Conservation (phyloP, 768 basidiomycete species). For the Rhodocollybia butyracea region DNA sequence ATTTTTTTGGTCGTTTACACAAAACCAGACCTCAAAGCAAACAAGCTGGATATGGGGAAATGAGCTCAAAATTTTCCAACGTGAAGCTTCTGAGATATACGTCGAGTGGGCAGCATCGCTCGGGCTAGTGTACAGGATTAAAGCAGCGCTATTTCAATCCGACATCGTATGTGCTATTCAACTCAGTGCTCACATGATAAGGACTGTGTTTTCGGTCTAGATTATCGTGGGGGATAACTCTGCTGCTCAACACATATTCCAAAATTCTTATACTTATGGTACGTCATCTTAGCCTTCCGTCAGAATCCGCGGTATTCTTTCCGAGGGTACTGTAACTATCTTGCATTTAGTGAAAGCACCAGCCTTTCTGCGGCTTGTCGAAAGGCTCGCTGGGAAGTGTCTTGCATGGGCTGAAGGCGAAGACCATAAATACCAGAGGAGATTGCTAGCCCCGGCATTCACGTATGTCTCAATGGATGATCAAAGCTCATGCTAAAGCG, state of each 20-base stretch:
- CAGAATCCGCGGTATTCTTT: not conserved
- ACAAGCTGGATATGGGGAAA: conserved; percentile 33
- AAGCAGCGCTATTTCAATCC: conserved; percentile 33
- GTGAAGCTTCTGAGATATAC: conserved; percentile 29
- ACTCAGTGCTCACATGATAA: not conserved
- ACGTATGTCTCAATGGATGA: conserved; percentile 25
- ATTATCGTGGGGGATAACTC: conserved; percentile 33
- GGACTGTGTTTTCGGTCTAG: too few species aligned
- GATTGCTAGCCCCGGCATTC: conserved; percentile 32
- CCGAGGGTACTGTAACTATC: too few species aligned
- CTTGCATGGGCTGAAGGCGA: conserved; percentile 36
- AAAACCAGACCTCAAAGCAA: too few species aligned
- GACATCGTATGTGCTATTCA: conserved; percentile 28
- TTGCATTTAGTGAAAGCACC: conserved; percentile 21
- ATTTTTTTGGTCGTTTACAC: too few species aligned
- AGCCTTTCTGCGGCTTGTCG: conserved; percentile 29
- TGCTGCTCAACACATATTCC: conserved; percentile 34
- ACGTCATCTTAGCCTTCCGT: conserved; percentile 7
- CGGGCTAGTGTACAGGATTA: conserved; percentile 33
- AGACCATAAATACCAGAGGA: conserved; percentile 32
- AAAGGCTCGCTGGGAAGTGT: conserved; percentile 30
- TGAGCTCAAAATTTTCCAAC: conserved; percentile 30
- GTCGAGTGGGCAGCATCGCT: conserved; percentile 27
- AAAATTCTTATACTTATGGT: conserved; percentile 30
- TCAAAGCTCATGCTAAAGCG: not conserved